Percentiles rank a stretch among this genome's conserved stretches.
Conservation (phyloP, 2,329 filamentous ascomycete genomes). For the Verticillium albo-atrum region DNA sequence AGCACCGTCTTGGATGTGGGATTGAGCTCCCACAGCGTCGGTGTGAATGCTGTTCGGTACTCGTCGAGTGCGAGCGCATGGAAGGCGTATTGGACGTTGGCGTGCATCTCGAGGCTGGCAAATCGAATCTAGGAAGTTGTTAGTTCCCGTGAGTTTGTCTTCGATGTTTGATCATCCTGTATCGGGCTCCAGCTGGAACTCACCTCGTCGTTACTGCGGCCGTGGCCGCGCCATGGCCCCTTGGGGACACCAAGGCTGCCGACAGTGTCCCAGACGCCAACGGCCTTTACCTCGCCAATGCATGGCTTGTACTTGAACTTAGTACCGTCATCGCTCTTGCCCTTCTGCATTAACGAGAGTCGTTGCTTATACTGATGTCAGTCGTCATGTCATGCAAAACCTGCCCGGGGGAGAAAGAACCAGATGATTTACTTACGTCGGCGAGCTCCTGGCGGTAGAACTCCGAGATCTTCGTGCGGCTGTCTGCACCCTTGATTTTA, state of each 20-base stretch:
- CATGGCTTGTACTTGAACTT: not conserved
- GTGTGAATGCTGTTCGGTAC: conserved; percentile 28
- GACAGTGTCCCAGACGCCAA: conserved; percentile 48
- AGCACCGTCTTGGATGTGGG: conserved; percentile 11
- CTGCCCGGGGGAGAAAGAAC: not conserved
- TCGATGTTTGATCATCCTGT: too few relatives aligned
- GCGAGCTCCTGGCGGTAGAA: not conserved
- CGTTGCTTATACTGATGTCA: not conserved
- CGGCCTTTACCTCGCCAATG: not conserved
- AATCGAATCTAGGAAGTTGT: too few relatives aligned
- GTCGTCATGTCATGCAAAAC: not conserved
- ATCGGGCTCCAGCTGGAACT: too few relatives aligned
- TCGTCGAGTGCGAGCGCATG: conserved; percentile 53
- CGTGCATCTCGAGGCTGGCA: conserved; percentile 12
- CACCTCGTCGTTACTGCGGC: conserved; percentile 9
- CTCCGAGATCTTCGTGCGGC: not conserved
- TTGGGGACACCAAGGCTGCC: conserved; percentile 31
- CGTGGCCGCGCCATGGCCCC: conserved; percentile 7
- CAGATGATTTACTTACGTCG: not conserved
- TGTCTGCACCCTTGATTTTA: not conserved
- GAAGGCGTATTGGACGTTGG: conserved; percentile 46
- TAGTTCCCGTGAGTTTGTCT: too few relatives aligned
- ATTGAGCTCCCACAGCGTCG: conserved; percentile 20
- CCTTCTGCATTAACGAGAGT: conserved; percentile 6
- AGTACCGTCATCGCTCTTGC: not conserved